Base-by-base conservation (phyloP, 768 basidiomycete genomes). In the Pluteus cervinus region DNA sequence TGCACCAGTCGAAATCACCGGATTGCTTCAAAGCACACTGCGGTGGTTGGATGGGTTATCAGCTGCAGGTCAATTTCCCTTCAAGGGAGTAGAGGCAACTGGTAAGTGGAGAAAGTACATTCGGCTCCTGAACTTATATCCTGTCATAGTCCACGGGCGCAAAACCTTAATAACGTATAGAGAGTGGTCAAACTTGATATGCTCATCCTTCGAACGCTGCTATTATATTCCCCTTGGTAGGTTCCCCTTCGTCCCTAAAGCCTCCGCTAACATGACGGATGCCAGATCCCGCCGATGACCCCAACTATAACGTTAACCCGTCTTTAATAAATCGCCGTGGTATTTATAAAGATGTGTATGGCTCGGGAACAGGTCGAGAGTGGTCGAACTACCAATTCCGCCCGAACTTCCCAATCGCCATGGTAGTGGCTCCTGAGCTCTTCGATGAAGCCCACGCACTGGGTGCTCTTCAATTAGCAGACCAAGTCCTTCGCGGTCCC, bases 311-410 rank as follows among this genome's bases (percentile, higher is more conserved):
- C 38, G 58, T 96, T 49, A 68, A 88, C 51, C 49, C 86, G 3
- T 69, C 49, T 16, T 59, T 97, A 24, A 69, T 96, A 43, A 86
- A 90, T 55, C 81, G 90, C 10, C 75, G 96, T 40, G 96, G 94
- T 4, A 94, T 97, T 54, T 99, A 98, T 72, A 99, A 99, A 69
- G 96, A 99, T 55, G 90, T 98, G 5, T 85, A 85, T 48, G 90
- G 93, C 26, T 92, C 96, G 8, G 88, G 88, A 1, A 53, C 69
- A 33, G 86, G 81, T 7, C 75, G 89, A 39, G 88, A 94, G 60
- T 97, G 91, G 91, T 88, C 91, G 4, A 93, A 99, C 61, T 99
- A 98, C 58, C 96, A 98, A 60, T 74, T 96, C 47, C 75, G 92
- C 43, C 76, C 80, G 51, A 96, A 97, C 61, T 94, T 91, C 69